Percentiles rank a stretch among this genome's conserved stretches.
Conservation (phyloP, 148 eudicot genomes). For the Arctostaphylos glauca region DNA sequence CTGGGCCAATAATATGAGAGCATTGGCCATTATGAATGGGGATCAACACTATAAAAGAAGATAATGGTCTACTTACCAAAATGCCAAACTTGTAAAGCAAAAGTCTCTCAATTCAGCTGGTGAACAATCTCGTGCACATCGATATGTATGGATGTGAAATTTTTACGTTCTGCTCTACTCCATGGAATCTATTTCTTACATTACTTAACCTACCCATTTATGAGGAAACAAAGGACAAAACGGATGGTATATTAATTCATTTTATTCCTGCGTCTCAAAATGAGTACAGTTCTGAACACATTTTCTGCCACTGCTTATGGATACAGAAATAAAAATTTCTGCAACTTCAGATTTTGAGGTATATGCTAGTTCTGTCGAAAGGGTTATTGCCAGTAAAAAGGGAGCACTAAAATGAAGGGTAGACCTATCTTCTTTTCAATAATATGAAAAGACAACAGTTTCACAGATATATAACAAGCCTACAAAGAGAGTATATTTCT, state of each 20-base stretch:
- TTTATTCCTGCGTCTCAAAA: background rate
- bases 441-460: background rate
- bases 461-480: background rate
- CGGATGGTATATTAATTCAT: background rate
- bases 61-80: background rate
- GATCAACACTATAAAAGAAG: background rate
- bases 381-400: background rate
- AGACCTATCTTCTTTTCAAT: background rate
- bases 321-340: background rate
- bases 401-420: background rate
- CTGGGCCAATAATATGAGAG: too few species aligned
- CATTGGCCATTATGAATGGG: too few species aligned
- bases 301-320: background rate
- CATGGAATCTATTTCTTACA: background rate
- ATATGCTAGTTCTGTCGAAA: background rate
- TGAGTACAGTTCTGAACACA: background rate
- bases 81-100: background rate
- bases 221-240: background rate
- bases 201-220: background rate
- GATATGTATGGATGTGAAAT: background rate
- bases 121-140: background rate
- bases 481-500: background rate
- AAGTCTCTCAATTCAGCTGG: background rate
- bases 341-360: background rate
- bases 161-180: conserved; percentile 9